Percentiles rank a stretch among this genome's conserved stretches.
Conservation (phyloP, 805 yeast genomes). For the Pichia nanzhaoensis region DNA sequence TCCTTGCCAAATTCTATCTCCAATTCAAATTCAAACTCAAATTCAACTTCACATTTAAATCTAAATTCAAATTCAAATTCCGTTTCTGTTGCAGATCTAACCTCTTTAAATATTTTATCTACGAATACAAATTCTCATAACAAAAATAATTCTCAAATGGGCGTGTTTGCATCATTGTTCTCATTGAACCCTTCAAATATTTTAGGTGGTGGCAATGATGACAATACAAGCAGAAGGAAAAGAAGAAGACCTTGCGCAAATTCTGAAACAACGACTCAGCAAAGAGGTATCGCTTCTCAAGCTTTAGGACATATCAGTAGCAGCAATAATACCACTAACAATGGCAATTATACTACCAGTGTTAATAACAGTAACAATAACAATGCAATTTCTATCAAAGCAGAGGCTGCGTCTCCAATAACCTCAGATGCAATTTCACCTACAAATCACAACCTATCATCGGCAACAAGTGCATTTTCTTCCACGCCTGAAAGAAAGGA, state of each 20-base stretch:
- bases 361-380: too few relatives aligned
- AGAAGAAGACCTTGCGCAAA: conserved; percentile 27
- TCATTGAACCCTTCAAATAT: conserved; percentile 13
- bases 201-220: conserved; percentile 12
- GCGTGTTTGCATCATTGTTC: conserved; percentile 9
- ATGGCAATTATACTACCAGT: conserved; percentile 11
- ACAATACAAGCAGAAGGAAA: conserved; percentile 18
- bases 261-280: conserved; percentile 24
- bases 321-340: too few relatives aligned
- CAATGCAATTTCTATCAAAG: conserved; percentile 15
- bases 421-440: conserved; percentile 30
- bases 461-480: conserved; percentile 27
- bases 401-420: conserved; percentile 27
- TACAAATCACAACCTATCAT: conserved; percentile 24
- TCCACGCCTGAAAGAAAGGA: conserved; percentile 28
- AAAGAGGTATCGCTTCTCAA: conserved; percentile 12
- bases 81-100: not conserved
- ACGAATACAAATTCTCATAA: not conserved
- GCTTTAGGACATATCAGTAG: not conserved
- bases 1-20: not conserved
- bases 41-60: not conserved
- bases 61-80: not conserved
- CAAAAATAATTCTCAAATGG: conserved; percentile 1
- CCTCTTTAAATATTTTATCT: not conserved
- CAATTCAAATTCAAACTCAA: not conserved